phyloP scores from a whole-genome alignment of 768 basidiomycete species.

The Leucocoprinus leucothites region DNA sequence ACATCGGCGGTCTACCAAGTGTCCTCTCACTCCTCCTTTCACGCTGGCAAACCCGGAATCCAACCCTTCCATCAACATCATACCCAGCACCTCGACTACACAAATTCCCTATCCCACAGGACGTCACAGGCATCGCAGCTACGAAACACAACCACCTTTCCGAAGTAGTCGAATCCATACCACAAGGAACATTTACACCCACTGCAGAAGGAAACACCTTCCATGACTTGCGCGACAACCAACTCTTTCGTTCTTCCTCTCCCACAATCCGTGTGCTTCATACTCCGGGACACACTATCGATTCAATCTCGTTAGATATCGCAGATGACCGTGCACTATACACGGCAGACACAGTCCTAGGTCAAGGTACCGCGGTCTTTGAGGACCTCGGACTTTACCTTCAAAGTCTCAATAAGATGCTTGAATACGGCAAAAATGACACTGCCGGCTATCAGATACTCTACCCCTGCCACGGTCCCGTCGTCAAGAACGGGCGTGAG shows the following conservation, averaged over 20 bases:
- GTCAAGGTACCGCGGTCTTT: slow-evolving; percentile 88
- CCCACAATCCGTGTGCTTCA: slow-evolving; percentile 63
- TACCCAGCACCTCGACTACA: slow-evolving; percentile 72
- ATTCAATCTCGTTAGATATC: slow-evolving; percentile 77
- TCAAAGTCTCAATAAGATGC: slow-evolving; percentile 55
- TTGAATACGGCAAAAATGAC: slow-evolving; percentile 34
- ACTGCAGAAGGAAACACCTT: slow-evolving; percentile 39
- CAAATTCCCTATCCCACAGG: slow-evolving; percentile 53
- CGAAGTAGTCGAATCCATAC: slow-evolving; percentile 36
- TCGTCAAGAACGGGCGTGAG: slow-evolving; percentile 58
- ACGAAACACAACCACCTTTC: slow-evolving; percentile 34
- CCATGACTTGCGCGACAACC: slow-evolving; percentile 58
- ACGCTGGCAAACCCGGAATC: slow-evolving; percentile 56
- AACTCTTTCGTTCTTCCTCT: slow-evolving; percentile 39
- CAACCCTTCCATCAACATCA: slow-evolving; percentile 24
- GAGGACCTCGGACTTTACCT: slow-evolving; percentile 77
- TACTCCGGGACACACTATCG: slow-evolving; percentile 88
- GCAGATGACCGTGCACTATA: slow-evolving; percentile 73
- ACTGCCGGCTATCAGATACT: slow-evolving; percentile 39
- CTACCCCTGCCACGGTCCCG: slow-evolving; percentile 91
- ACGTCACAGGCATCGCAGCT: slow-evolving; percentile 16
- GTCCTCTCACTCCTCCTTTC: slow-evolving; percentile 64
- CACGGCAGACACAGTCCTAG: slow-evolving; percentile 89
- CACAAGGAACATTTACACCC: slow-evolving; percentile 44
- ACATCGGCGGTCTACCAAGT: slow-evolving; percentile 69